Evolutionary conservation across 768 basidiomycete species (phyloP), one percentile per base, ranked within the genome.

Genomic region (Boletus reticulatus): DNA sequence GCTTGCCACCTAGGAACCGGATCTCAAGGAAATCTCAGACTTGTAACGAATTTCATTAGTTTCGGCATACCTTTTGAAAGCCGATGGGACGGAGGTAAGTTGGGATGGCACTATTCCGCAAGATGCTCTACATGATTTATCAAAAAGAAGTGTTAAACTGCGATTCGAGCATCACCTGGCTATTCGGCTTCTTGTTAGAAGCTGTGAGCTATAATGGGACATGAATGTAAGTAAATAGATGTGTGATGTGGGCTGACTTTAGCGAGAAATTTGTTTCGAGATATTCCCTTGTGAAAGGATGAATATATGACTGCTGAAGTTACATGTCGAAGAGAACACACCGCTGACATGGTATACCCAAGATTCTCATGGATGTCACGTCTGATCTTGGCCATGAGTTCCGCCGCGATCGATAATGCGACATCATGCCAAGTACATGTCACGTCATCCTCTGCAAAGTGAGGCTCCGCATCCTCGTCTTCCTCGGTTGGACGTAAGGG

Each of bases 281-380:
- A 84, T 53, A 98, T 86, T 2, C 94, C 94, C 92, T 94, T 34
- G 4, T 14, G 39, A 42, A 19, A 32, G 36, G 11, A 45, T 32
- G 34, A 44, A 24, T 44, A 5, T 12, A 14, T 27, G 41, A 29
- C 42, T 4, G 9, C 7, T 45, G 4, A 29, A 8, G 24, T 37
- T n/a, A 34, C 2, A 31, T 17, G 50, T 19, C 32, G 53, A 24
- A 42, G 12, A 3, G 37, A 46, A 74, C 88, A 61, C 62, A 94
- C 94, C 13, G 94, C 94, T 49, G 92, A 94, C 42, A 88, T 93
- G n/a, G 92, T 94, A 66, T 99, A 99, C 16, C 93, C 90, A 29
- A 98, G 78, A 62, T 82, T 79, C 24, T 75, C 72, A 49, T 78
- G 77, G 10, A 98, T 84, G 49, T 86, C 83, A 50, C 76, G 75